Evolutionary conservation across 1,284 basidiomycete genomes (phyloP).

Genomic region (Psilocybe mexicana): DNA sequence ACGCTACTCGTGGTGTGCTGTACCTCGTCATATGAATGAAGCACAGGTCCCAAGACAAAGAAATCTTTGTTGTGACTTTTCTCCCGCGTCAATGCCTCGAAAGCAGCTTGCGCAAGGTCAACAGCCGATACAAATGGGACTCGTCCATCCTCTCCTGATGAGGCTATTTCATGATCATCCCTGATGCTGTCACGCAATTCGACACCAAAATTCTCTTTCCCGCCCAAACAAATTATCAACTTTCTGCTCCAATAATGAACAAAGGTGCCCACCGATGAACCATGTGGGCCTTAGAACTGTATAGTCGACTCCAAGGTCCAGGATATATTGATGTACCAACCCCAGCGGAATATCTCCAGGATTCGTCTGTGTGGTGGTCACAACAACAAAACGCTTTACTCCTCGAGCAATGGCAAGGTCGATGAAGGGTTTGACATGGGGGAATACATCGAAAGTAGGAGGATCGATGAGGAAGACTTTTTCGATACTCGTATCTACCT

Average conservation of each 20-base stretch:
- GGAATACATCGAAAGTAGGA: conserved; percentile 17
- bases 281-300: conserved; percentile 32
- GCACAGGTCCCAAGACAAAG: conserved; percentile 27
- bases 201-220: conserved; percentile 27
- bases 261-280: conserved; percentile 27
- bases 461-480: conserved; percentile 30
- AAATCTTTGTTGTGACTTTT: conserved; percentile 22
- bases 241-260: too few species aligned
- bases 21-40: conserved; percentile 29
- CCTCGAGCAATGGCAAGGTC: conserved; percentile 33
- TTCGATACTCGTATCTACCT: conserved; percentile 23
- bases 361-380: conserved; percentile 25
- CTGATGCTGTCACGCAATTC: conserved; percentile 18
- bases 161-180: conserved; percentile 20
- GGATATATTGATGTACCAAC: conserved; percentile 30
- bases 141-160: conserved; percentile 24
- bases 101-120: conserved; percentile 29
- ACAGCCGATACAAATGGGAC: conserved; percentile 27
- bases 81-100: conserved; percentile 23
- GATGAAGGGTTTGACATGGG: conserved; percentile 29
- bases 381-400: conserved; percentile 33
- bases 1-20: not conserved
- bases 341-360: conserved; percentile 23
- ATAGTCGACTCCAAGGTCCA: conserved; percentile 28
- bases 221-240: not conserved